phyloP scores from a whole-genome alignment of 768 basidiomycete species.

The Termitomyces sp. region DNA sequence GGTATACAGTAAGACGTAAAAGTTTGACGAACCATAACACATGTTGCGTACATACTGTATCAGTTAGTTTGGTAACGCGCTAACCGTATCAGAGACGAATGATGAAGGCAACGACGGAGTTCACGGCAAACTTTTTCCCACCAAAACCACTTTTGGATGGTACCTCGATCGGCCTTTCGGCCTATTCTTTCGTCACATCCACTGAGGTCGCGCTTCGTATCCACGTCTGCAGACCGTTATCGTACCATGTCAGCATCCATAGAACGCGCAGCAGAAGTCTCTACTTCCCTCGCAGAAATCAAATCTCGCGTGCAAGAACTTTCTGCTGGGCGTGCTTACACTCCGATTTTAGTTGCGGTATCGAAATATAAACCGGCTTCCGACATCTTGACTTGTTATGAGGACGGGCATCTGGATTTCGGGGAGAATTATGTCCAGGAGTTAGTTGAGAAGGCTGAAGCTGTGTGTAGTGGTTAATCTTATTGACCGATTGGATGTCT shows the following conservation, averaged over 20 bases:
- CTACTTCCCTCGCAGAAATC: slow-evolving; percentile 51
- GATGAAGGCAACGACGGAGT: too few species aligned
- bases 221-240: slow-evolving; percentile 3
- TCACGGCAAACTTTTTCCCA: too few species aligned
- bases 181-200: neutral
- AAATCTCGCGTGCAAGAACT: slow-evolving; percentile 40
- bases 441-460: slow-evolving; percentile 78
- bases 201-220: neutral
- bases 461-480: slow-evolving; percentile 34
- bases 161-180: slow-evolving; percentile 3
- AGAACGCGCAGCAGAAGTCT: slow-evolving; percentile 52
- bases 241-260: slow-evolving; percentile 23
- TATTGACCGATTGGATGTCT: neutral
- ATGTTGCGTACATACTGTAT: too few species aligned
- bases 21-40: neutral
- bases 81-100: too few species aligned
- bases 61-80: neutral
- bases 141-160: slow-evolving; percentile 4
- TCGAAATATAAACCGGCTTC: slow-evolving; percentile 90
- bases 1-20: too few species aligned
- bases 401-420: slow-evolving; percentile 83
- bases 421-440: slow-evolving; percentile 99
- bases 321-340: slow-evolving; percentile 13
- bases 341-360: slow-evolving; percentile 70
- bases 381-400: slow-evolving; percentile 82